A percentile compares a stretch with the other conserved stretches of the same genome.
Evolutionary conservation across 192 early-diverging fungal genomes (phyloP).

Genomic region (Coemansia sp.): DNA sequence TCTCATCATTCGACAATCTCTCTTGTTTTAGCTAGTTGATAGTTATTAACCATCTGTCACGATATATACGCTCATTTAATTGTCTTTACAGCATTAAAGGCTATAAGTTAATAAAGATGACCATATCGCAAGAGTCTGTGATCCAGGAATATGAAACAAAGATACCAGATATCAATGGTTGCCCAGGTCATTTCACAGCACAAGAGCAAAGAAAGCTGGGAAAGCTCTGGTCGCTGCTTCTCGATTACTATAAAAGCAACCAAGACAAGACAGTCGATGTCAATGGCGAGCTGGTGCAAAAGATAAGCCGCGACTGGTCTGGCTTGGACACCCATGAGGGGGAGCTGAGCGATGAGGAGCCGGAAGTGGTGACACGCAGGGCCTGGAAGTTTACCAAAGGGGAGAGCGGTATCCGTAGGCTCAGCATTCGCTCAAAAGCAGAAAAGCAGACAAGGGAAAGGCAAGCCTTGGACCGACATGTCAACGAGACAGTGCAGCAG

Average conservation of each 20-base stretch:
- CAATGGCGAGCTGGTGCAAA: slow-evolving; percentile 27
- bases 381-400: slow-evolving; percentile 49
- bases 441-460: slow-evolving; percentile 16
- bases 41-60: no score
- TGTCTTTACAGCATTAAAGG: background rate
- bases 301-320: slow-evolving; percentile 27
- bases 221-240: slow-evolving; percentile 34
- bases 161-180: slow-evolving; percentile 9
- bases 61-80: no score
- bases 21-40: no score
- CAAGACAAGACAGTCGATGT: slow-evolving; percentile 30
- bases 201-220: slow-evolving; percentile 34
- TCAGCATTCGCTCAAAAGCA: slow-evolving; percentile 11
- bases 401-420: slow-evolving; percentile 19
- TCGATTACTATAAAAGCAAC: slow-evolving; percentile 23
- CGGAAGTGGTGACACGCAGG: slow-evolving; percentile 18
- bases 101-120: slow-evolving; percentile 13
- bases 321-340: slow-evolving; percentile 17
- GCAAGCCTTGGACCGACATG: slow-evolving; percentile 30
- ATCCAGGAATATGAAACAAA: slow-evolving; percentile 34
- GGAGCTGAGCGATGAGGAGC: slow-evolving; percentile 7
- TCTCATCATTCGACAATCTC: background rate
- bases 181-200: slow-evolving; percentile 27
- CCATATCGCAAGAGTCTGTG: slow-evolving; percentile 42
- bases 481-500: slow-evolving; percentile 46